Evolutionary conservation across 345 rosid genomes (phyloP).

Genomic region (Hibiscus tridactylites): DNA sequence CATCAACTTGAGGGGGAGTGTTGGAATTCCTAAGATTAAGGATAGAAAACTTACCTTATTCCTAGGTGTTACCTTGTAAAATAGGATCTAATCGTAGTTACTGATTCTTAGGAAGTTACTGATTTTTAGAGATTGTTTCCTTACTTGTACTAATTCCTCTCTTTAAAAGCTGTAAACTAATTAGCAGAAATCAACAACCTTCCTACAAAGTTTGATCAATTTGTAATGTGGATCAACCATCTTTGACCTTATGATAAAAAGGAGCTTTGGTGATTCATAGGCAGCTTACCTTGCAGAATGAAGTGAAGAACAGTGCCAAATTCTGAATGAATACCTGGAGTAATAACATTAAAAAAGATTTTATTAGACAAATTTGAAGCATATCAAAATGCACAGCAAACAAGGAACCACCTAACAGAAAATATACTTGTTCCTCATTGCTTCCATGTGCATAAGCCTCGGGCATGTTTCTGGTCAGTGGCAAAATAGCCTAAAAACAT

Average conservation of each 20-base stretch:
- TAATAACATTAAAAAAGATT: conserved; percentile 8
- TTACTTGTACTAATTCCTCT: too few species aligned
- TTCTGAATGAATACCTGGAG: conserved; percentile 96
- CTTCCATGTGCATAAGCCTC: conserved; percentile 84
- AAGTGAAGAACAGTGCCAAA: conserved; percentile 90
- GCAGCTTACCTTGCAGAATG: conserved; percentile 74
- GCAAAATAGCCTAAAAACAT: conserved; percentile 56
- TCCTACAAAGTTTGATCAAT: too few species aligned
- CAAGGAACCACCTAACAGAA: conserved; percentile 4
- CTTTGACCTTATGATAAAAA: not conserved
- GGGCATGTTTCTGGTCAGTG: conserved; percentile 69
- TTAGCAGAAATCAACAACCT: too few species aligned
- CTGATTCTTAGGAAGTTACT: too few species aligned
- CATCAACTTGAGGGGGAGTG: too few species aligned
- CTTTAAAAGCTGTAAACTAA: too few species aligned
- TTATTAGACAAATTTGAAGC: not conserved
- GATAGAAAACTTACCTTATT: too few species aligned
- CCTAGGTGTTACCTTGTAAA: too few species aligned
- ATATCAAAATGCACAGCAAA: not conserved
- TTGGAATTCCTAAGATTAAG: too few species aligned
- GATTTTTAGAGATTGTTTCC: too few species aligned
- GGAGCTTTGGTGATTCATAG: not conserved
- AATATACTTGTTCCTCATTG: conserved; percentile 78
- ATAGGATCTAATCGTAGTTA: too few species aligned
- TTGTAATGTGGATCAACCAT: not conserved